Conservation (phyloP, 176 grass and related monocot species). For the Ananas comosus region DNA sequence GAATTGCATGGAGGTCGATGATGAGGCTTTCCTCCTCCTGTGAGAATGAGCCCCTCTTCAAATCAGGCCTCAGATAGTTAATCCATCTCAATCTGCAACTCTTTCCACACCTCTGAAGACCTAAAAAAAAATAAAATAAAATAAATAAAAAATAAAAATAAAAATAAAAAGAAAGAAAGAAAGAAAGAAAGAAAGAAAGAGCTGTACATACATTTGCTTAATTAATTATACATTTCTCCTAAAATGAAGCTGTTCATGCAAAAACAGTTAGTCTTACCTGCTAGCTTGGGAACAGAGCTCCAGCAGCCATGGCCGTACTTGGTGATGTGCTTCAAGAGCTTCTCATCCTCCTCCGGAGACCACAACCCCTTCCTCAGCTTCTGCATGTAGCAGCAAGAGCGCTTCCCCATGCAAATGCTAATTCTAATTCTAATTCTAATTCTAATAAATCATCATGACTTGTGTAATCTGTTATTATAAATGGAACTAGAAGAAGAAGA, state of each 20-base stretch:
- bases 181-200: background rate
- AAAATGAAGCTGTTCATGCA: background rate
- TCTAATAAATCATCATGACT: no score
- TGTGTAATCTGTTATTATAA: no score
- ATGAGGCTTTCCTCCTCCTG: constrained; percentile 16
- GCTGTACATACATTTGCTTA: background rate
- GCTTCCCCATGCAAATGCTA: constrained; percentile 10
- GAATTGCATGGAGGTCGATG: constrained; percentile 11
- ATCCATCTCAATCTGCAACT: constrained; percentile 29
- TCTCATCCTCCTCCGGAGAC: constrained; percentile 26
- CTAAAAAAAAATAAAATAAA: background rate
- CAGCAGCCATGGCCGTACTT: constrained; percentile 21
- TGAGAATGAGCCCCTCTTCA: constrained; percentile 20
- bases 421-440: no score
- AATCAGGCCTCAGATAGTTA: constrained; percentile 22
- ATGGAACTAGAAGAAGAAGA: background rate
- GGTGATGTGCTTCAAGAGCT: constrained; percentile 18
- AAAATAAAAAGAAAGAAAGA: background rate
- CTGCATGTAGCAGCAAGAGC: constrained; percentile 21
- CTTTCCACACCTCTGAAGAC: constrained; percentile 24
- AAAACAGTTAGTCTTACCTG: constrained; percentile 1
- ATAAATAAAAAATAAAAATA: no score
- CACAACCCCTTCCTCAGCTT: constrained; percentile 18
- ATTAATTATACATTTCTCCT: background rate
- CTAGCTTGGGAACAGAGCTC: constrained; percentile 23